Conservation (phyloP, 306 rosid genomes). For the Clitoria ternatea region DNA sequence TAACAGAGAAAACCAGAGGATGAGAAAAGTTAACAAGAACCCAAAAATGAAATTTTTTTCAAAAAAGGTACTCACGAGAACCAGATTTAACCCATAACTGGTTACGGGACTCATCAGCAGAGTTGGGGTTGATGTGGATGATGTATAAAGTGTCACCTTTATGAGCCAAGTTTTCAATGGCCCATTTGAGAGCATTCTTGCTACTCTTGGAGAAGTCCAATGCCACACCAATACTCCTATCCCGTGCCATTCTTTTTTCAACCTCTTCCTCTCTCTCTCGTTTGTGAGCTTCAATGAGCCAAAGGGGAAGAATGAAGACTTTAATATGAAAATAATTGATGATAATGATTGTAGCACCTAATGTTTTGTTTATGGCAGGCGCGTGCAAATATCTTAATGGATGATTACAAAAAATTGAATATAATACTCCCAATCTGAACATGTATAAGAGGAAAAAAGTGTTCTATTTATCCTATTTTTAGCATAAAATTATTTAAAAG, state of each 20-base stretch:
- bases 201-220: slow-evolving; percentile 79
- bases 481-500: no score
- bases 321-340: neutral
- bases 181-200: slow-evolving; percentile 85
- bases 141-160: slow-evolving; percentile 73
- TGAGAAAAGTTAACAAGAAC: neutral
- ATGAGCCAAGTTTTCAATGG: slow-evolving; percentile 68
- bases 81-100: slow-evolving; percentile 56
- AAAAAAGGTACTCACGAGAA: slow-evolving; percentile 49
- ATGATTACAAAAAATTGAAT: no score
- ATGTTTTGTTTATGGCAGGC: neutral
- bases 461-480: no score
- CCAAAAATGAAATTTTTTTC: neutral
- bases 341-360: neutral
- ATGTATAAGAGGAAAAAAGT: no score
- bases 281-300: neutral
- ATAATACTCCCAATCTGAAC: no score
- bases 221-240: slow-evolving; percentile 76
- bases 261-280: neutral
- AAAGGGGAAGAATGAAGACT: neutral
- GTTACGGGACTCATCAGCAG: slow-evolving; percentile 42
- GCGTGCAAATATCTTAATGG: no score
- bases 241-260: slow-evolving; percentile 56
- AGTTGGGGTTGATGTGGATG: slow-evolving; percentile 48
- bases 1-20: neutral